Percentiles rank a stretch among this genome's conserved stretches.
Conservation (phyloP, 495 filamentous ascomycete species). For the Chaetomium cochliodes region DNA sequence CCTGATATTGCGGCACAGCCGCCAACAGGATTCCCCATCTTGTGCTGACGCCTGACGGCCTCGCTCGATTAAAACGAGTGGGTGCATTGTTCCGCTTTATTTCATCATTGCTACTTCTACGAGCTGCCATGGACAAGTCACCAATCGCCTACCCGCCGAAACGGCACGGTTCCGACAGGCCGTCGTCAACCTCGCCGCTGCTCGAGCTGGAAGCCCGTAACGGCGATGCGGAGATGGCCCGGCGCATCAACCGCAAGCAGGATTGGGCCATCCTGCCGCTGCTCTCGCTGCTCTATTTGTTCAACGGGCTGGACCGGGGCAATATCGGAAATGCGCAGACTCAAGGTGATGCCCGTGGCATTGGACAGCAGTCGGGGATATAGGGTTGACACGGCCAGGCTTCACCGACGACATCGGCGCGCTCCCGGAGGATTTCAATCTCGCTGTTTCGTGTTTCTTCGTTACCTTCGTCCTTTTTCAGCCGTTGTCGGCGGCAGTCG, state of each 20-base stretch:
- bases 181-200: neutral
- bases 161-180: neutral
- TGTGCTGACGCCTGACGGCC: neutral
- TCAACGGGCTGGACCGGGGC: neutral
- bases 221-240: neutral
- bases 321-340: constrained; percentile 4
- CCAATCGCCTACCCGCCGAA: neutral
- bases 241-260: neutral
- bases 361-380: neutral
- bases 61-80: neutral
- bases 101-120: neutral
- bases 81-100: neutral
- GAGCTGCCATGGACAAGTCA: neutral
- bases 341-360: neutral
- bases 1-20: constrained; percentile 6
- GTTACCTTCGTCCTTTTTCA: neutral
- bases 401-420: neutral
- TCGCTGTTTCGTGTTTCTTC: neutral
- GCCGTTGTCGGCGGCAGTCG: constrained; percentile 1
- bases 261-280: neutral
- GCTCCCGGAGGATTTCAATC: neutral
- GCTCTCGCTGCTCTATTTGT: neutral
- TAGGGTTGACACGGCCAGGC: neutral
- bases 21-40: neutral
- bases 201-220: neutral